These are phyloP conservation scores for Epichloe elymi DNA, from an alignment of 2,329 filamentous ascomycete genomes.

Conservation along the genomic window DNA sequence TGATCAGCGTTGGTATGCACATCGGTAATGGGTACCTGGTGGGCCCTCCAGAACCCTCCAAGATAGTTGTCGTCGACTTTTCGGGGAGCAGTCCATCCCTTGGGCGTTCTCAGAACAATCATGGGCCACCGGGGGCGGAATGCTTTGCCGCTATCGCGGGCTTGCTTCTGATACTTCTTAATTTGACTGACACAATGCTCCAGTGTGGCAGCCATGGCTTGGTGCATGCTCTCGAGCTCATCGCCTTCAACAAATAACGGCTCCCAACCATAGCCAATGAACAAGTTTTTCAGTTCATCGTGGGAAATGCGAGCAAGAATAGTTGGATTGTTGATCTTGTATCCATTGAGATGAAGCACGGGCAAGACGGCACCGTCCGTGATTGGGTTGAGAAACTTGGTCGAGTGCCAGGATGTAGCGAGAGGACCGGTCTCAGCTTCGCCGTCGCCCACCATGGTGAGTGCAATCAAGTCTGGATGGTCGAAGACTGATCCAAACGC, in stretches of 20 bases:
- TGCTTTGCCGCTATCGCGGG: slow-evolving; percentile 54
- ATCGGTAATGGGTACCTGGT: slow-evolving; percentile 65
- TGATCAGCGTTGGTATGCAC: slow-evolving; percentile 52
- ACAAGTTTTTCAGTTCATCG: slow-evolving; percentile 56
- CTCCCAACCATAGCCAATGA: slow-evolving; percentile 64
- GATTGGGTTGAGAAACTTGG: slow-evolving; percentile 69
- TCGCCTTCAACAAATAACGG: slow-evolving; percentile 72
- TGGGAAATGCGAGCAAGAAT: slow-evolving; percentile 61
- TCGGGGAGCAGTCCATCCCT: slow-evolving; percentile 67
- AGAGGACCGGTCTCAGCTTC: slow-evolving; percentile 72
- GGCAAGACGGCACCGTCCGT: slow-evolving; percentile 66
- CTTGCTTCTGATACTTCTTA: slow-evolving; percentile 53
- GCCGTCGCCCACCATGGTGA: slow-evolving; percentile 70
- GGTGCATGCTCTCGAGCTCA: slow-evolving; percentile 63
- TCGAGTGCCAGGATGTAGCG: slow-evolving; percentile 71
- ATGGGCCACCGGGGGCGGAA: slow-evolving; percentile 70
- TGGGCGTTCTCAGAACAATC: slow-evolving; percentile 64
- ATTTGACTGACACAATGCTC: slow-evolving; percentile 63
- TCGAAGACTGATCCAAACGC: slow-evolving; percentile 69
- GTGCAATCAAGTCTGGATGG: slow-evolving; percentile 57
- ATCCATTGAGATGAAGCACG: slow-evolving; percentile 67
- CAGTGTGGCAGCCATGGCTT: slow-evolving; percentile 67
- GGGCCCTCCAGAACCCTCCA: slow-evolving; percentile 65
- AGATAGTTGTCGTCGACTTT: slow-evolving; percentile 58
- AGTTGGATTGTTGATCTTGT: slow-evolving; percentile 76